Evolutionary conservation across 2,329 filamentous ascomycete genomes (phyloP).

Genomic region (Aspergillus hortae): DNA sequence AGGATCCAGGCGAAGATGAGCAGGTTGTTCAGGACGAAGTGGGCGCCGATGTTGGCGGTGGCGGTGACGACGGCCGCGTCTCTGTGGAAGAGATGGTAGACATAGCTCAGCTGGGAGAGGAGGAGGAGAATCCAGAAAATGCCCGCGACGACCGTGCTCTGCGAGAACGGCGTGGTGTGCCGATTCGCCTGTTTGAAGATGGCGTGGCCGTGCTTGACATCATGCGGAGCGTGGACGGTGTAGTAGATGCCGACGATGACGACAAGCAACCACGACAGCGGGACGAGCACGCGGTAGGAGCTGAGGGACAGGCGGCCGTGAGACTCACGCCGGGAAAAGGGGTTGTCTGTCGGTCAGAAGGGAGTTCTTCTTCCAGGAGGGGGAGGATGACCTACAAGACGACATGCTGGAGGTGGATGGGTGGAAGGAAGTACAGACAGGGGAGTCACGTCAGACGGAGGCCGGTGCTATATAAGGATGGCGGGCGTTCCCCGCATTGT

Average conservation of each 20-base stretch:
- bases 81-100: constrained; percentile 70
- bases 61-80: constrained; percentile 61
- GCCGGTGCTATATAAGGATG: not conserved
- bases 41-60: constrained; percentile 72
- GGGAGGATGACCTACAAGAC: constrained; percentile 10
- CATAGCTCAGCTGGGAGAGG: constrained; percentile 70
- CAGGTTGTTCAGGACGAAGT: constrained; percentile 84
- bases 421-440: not conserved
- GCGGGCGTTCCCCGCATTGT: constrained; percentile 3
- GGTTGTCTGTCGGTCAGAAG: constrained; percentile 51
- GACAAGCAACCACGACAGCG: constrained; percentile 70
- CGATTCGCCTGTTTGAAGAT: constrained; percentile 73
- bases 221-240: constrained; percentile 60
- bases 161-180: constrained; percentile 68
- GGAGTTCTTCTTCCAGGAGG: too few relatives aligned
- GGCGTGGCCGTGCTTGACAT: constrained; percentile 58
- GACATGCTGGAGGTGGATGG: not conserved
- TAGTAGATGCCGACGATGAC: constrained; percentile 73
- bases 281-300: constrained; percentile 72
- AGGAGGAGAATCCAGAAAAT: constrained; percentile 80
- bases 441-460: not conserved
- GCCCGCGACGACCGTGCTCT: constrained; percentile 60
- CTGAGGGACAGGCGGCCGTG: constrained; percentile 60
- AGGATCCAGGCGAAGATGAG: constrained; percentile 78
- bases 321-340: constrained; percentile 68